phyloP scores from a whole-genome alignment of 306 rosid genomes.

The Rosa multiflora region DNA sequence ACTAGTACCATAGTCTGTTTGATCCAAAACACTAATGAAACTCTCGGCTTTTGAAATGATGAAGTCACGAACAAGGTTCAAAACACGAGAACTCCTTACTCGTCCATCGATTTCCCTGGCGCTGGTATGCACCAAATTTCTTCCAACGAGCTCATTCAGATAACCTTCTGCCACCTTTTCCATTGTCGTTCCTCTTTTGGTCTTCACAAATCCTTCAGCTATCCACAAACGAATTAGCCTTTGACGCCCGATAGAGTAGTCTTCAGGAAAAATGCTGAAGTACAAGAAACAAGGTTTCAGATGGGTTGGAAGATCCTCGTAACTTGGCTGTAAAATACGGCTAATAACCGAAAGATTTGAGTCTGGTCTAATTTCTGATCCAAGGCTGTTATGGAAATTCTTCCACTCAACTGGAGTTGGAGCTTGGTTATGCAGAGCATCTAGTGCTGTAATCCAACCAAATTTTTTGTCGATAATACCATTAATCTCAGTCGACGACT shows the following conservation, averaged over 20 bases:
- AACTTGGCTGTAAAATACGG: neutral
- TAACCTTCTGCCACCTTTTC: neutral
- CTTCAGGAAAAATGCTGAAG: conserved; percentile 1
- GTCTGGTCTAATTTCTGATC: neutral
- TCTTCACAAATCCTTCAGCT: conserved; percentile 6
- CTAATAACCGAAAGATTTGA: neutral
- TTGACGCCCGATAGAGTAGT: conserved; percentile 1
- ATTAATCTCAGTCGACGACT: neutral
- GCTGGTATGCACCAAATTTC: neutral
- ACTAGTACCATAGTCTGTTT: neutral
- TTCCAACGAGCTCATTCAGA: neutral
- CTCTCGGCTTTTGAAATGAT: conserved; percentile 3
- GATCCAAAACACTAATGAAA: neutral
- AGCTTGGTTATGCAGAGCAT: neutral
- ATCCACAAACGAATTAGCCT: conserved; percentile 16
- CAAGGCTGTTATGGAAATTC: neutral
- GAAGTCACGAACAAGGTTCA: conserved; percentile 8
- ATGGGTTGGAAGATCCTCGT: neutral
- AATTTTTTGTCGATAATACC: neutral
- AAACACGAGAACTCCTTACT: conserved; percentile 12
- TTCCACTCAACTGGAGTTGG: neutral
- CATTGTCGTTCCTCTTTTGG: no score
- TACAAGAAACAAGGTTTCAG: conserved; percentile 9
- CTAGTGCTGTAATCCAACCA: accelerated
- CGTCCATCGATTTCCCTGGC: conserved; percentile 15